phyloP scores from a whole-genome alignment of 345 rosid genomes.

The Citrus inodora region DNA sequence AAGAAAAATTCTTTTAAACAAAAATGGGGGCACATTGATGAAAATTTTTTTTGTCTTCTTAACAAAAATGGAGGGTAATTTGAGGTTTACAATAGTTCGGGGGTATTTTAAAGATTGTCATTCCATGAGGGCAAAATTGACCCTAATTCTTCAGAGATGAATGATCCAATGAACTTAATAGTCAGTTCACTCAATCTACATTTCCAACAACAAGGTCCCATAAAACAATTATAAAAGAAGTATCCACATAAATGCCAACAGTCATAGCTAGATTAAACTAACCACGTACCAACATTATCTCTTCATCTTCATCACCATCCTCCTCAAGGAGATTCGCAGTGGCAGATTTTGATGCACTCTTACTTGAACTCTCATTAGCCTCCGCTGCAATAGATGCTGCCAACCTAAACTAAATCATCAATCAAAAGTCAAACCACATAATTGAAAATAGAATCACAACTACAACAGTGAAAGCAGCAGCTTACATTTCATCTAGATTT shows the following conservation, averaged over 20 bases:
- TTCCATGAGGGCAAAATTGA: too few species aligned
- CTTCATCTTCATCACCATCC: slow-evolving; percentile 55
- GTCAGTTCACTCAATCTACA: background rate
- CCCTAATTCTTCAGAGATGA: background rate
- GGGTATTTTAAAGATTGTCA: too few species aligned
- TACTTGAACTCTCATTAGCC: slow-evolving; percentile 29
- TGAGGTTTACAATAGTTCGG: too few species aligned
- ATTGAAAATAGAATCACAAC: slow-evolving; percentile 7
- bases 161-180: background rate
- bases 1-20: too few species aligned
- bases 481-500: slow-evolving; percentile 75
- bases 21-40: too few species aligned
- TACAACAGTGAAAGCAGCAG: slow-evolving; percentile 18
- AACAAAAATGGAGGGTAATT: too few species aligned
- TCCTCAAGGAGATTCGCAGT: slow-evolving; percentile 37
- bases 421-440: slow-evolving; percentile 17
- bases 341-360: slow-evolving; percentile 41
- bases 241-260: background rate
- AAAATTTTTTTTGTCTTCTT: too few species aligned
- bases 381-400: slow-evolving; percentile 65
- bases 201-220: background rate
- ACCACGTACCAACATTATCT: slow-evolving; percentile 31
- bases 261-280: background rate
- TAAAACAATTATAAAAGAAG: background rate
- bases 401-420: slow-evolving; percentile 45